Evolutionary conservation across 345 rosid species (phyloP).

Genomic region (Camelina hispida): DNA sequence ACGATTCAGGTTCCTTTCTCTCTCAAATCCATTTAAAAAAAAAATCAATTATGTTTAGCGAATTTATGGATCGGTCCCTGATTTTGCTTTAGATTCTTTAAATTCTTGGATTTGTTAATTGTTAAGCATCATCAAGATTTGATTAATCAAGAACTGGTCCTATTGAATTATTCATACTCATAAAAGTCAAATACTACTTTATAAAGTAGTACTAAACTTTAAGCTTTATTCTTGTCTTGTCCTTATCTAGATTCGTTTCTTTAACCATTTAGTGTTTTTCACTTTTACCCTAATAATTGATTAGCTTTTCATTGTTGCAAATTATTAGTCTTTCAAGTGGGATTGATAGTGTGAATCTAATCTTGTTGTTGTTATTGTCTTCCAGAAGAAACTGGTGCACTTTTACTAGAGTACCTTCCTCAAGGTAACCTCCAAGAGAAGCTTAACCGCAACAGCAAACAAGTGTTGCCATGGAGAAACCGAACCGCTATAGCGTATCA

Average conservation of each 20-base stretch:
- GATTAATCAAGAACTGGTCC: neutral
- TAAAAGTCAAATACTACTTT: slow-evolving; percentile 33
- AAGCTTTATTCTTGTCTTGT: slow-evolving; percentile 36
- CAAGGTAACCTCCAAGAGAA: slow-evolving; percentile 78
- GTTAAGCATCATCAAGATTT: neutral
- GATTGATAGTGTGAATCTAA: slow-evolving; percentile 6
- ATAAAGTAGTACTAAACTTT: slow-evolving; percentile 10
- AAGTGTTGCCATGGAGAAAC: slow-evolving; percentile 63
- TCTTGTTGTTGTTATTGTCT: neutral
- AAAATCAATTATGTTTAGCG: neutral
- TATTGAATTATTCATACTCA: slow-evolving; percentile 18
- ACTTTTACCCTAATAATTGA: neutral
- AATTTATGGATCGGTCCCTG: neutral
- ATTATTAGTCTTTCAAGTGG: neutral
- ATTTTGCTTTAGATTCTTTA: neutral
- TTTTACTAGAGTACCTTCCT: slow-evolving; percentile 68
- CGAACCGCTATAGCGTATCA: slow-evolving; percentile 71
- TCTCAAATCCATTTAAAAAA: slow-evolving; percentile 3
- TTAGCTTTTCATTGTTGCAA: neutral
- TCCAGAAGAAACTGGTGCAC: slow-evolving; percentile 71
- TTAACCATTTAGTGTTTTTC: neutral
- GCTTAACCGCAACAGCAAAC: slow-evolving; percentile 51
- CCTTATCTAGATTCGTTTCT: slow-evolving; percentile 17
- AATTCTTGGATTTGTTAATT: neutral
- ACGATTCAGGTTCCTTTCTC: slow-evolving; percentile 57